Evolutionary conservation across 2,329 filamentous ascomycete genomes (phyloP).

Genomic region (Fusarium gaditjirri): DNA sequence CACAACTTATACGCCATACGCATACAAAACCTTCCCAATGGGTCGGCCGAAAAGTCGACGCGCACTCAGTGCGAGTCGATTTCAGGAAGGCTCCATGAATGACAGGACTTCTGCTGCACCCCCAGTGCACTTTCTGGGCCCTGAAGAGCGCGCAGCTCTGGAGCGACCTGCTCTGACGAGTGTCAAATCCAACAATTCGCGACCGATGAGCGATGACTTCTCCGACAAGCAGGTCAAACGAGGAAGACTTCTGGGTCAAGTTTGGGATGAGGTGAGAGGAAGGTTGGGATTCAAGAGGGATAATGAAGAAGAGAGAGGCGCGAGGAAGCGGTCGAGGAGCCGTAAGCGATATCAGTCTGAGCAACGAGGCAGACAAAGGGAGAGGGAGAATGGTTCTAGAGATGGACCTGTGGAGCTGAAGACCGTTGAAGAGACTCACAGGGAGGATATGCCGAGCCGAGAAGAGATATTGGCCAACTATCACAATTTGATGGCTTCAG

Average conservation of each 20-base stretch:
- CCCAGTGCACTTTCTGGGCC: conserved; percentile 72
- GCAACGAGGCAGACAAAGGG: conserved; percentile 23
- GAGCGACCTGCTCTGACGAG: conserved; percentile 42
- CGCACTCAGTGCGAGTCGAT: conserved; percentile 57
- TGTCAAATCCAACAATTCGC: conserved; percentile 21
- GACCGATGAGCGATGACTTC: conserved; percentile 47
- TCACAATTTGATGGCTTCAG: conserved; percentile 64
- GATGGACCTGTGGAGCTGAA: conserved; percentile 19
- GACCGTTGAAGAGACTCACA: conserved; percentile 8
- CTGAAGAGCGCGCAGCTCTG: conserved; percentile 47
- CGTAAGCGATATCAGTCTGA: conserved; percentile 33
- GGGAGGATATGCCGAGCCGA: conserved; percentile 46
- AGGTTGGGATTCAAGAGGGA: conserved; percentile 47
- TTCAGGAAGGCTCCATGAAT: conserved; percentile 88
- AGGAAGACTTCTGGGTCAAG: conserved; percentile 49
- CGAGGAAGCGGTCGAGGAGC: conserved; percentile 39
- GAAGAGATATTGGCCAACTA: conserved; percentile 68
- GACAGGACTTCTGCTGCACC: conserved; percentile 79
- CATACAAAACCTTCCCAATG: conserved; percentile 36
- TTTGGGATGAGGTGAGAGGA: conserved; percentile 54
- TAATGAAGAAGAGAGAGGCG: conserved; percentile 38
- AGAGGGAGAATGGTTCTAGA: conserved; percentile 30
- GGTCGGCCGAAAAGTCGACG: conserved; percentile 48
- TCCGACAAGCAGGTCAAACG: conserved; percentile 47
- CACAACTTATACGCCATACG: conserved; percentile 20